Percentiles rank a stretch among this genome's conserved stretches.
These are phyloP conservation scores for Chlorella sp. DNA, from an alignment of 139 green algal genomes.

Conservation along the genomic window DNA sequence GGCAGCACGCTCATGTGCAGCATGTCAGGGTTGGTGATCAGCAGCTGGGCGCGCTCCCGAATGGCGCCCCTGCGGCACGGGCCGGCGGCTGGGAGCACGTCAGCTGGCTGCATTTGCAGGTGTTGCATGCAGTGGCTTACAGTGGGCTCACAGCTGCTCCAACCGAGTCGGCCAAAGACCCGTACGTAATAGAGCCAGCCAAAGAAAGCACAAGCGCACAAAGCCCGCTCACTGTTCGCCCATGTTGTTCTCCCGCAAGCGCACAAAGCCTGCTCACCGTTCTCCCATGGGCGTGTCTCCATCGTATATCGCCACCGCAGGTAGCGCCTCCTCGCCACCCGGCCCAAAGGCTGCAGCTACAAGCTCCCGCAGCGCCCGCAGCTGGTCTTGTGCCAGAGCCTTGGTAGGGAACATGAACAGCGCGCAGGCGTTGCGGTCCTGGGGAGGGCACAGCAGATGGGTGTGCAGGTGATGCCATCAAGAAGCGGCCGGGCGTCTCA, in stretches of 20 bases:
- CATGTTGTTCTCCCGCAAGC: no score
- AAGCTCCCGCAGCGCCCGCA: conserved; percentile 64
- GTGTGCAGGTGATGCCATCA: not conserved
- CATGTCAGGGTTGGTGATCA: conserved; percentile 99
- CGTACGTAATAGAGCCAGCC: no score
- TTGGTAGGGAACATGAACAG: conserved; percentile 98
- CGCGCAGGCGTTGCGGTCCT: conserved; percentile 63
- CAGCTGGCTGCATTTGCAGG: no score
- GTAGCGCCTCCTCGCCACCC: conserved; percentile 13
- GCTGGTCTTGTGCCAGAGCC: conserved; percentile 82
- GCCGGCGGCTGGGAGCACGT: no score
- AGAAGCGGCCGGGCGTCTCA: not conserved
- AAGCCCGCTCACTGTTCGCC: no score
- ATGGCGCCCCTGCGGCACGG: conserved; percentile 37
- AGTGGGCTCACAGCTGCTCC: no score
- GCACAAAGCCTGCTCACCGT: conserved; percentile 23
- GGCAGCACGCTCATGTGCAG: conserved; percentile 71
- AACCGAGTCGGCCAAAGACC: no score
- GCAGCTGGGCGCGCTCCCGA: conserved; percentile 62
- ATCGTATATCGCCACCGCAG: conserved; percentile 81
- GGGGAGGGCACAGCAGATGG: not conserved
- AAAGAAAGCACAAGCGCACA: no score
- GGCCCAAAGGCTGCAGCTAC: conserved; percentile 60
- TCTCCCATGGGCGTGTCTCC: conserved; percentile 79
- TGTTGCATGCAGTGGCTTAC: no score